These are phyloP conservation scores for Daldinia eschscholtzii DNA, from an alignment of 2,329 filamentous ascomycete genomes.

Conservation along the genomic window DNA sequence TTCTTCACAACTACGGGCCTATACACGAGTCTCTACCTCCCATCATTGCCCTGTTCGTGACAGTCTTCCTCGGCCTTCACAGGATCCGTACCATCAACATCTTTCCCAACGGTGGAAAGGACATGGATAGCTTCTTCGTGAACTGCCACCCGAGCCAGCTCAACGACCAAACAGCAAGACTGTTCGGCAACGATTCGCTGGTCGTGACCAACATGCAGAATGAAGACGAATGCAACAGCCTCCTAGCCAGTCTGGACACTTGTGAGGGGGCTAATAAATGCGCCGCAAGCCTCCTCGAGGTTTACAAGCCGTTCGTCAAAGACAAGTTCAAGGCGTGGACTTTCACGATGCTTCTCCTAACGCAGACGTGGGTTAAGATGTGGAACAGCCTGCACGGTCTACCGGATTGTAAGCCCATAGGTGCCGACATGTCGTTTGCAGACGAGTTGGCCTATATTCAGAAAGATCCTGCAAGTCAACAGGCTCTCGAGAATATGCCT, in stretches of 20 bases:
- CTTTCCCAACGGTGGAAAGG: not conserved
- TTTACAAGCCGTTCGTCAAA: not conserved
- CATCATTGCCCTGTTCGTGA: too few species aligned
- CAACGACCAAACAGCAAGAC: not conserved
- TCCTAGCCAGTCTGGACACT: not conserved
- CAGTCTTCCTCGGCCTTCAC: too few species aligned
- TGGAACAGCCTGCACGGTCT: not conserved
- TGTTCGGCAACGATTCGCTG: constrained; percentile 13
- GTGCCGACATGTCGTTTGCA: not conserved
- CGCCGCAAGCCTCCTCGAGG: not conserved
- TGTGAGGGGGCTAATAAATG: not conserved
- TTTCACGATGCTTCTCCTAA: not conserved
- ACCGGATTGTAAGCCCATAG: not conserved
- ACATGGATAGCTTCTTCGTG: not conserved
- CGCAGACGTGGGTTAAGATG: not conserved
- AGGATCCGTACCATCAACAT: constrained; percentile 10
- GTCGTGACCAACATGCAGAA: not conserved
- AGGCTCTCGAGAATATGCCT: constrained; percentile 11
- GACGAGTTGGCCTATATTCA: not conserved
- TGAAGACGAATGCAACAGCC: not conserved
- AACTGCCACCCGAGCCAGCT: not conserved
- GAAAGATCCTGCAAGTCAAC: not conserved
- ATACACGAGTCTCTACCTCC: too few species aligned
- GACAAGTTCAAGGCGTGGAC: not conserved
- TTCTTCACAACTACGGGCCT: too few species aligned